phyloP scores from a whole-genome alignment of 169 alveolate species.

The Cytauxzoon felis region DNA sequence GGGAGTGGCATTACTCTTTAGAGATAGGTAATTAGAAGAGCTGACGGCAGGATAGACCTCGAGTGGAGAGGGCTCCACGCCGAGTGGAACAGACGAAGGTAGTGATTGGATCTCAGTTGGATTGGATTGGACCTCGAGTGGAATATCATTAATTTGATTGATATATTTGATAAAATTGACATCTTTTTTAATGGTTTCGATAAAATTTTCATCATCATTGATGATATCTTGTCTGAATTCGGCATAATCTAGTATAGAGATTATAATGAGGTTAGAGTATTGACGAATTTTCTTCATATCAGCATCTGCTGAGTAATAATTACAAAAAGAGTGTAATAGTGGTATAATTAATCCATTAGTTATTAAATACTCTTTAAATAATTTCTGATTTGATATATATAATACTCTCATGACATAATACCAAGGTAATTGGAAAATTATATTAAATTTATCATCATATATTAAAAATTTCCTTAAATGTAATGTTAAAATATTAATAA shows the following conservation, averaged over 20 bases:
- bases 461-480: neutral
- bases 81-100: too few species aligned
- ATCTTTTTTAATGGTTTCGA: conserved; percentile 5
- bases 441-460: neutral
- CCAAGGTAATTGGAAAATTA: conserved; percentile 14
- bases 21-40: too few species aligned
- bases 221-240: conserved; percentile 44
- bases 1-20: too few species aligned
- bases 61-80: too few species aligned
- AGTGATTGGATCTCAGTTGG: too few species aligned
- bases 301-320: neutral
- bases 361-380: conserved; percentile 28
- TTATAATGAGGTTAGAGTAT: conserved; percentile 1
- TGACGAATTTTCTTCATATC: neutral
- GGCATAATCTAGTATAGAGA: conserved; percentile 29
- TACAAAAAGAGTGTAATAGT: conserved; percentile 7
- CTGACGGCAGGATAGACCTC: too few species aligned
- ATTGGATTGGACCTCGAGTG: too few species aligned
- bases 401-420: conserved; percentile 16
- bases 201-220: neutral
- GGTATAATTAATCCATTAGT: neutral
- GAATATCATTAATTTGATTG: neutral
- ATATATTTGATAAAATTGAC: conserved; percentile 1
- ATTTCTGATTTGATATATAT: conserved; percentile 14
- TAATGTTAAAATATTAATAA: conserved; percentile 5